Base-by-base conservation (phyloP, 1,139 yeast species). In the Starmera stellimalicola region DNA sequence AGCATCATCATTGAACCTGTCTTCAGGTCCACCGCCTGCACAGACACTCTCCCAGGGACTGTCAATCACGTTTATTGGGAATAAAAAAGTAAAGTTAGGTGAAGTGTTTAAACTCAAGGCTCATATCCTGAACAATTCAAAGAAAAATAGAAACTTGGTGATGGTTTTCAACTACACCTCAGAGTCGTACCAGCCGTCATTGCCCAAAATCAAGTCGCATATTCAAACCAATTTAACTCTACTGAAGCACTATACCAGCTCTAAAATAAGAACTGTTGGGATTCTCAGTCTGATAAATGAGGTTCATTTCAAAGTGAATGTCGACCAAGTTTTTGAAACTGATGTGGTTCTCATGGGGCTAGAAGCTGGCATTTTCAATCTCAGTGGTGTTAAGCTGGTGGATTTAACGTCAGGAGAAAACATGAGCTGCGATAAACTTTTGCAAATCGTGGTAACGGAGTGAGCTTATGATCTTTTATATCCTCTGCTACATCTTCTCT, bases 391-490 rank as follows among this genome's bases (percentile, higher is more conserved):
- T 14, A 70, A 71, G 37, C 62, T 83, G 7, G 67, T 77, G 34
- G 94, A 83, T 48, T 60, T 75, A 9, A 52, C 53, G 26, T 68
- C 76, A 18, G 87, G 91, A 3, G 91, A 81, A 41, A 73, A 77
- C 2, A 65, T 77, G 43, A 88, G 77, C 42, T 78, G 83, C 50
- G 88, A 87, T 1, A 70, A 73, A 40, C 57, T 81, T 34, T 63
- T 82, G 16, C 88, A 81, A 47, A 81, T 83, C 2, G 70, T 78
- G 40, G 87, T 81, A 12, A 62, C 62, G 7, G 30, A 37, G 30
- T 47, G 26, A n/a, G n/a, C n/a, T n/a, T n/a, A 36, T 16, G 24
- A 20, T 16, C 3, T 14, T 18, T 24, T 33, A 30, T 17, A n/a
- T n/a, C n/a, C n/a, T n/a, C n/a, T n/a, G n/a, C n/a, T n/a, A n/a